Conservation (phyloP, 345 rosid species). For the Eutrema heterophyllum region DNA sequence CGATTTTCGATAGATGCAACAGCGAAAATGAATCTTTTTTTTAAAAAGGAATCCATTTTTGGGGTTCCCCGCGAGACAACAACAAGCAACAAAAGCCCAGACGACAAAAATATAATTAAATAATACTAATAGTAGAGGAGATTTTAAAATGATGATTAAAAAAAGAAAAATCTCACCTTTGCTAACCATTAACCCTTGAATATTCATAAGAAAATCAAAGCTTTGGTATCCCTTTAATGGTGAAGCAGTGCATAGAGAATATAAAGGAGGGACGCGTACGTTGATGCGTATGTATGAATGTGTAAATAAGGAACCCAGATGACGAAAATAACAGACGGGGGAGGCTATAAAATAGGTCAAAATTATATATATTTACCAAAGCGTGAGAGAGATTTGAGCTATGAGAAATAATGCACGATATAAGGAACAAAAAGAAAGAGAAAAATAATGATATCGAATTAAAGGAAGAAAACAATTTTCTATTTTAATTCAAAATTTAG, state of each 20-base stretch:
- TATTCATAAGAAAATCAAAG: slow-evolving; percentile 41
- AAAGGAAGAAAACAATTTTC: slow-evolving; percentile 19
- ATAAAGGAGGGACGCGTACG: slow-evolving; percentile 18
- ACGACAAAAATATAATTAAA: not conserved
- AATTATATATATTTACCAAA: slow-evolving; percentile 33
- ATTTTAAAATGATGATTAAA: not conserved
- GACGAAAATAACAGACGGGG: slow-evolving; percentile 26
- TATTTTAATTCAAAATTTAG: slow-evolving; percentile 23
- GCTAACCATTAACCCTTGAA: slow-evolving; percentile 37
- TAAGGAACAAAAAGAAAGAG: slow-evolving; percentile 13
- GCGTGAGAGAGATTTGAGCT: slow-evolving; percentile 34
- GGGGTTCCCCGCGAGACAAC: slow-evolving; percentile 13
- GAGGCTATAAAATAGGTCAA: slow-evolving; percentile 28
- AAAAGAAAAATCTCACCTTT: slow-evolving; percentile 35
- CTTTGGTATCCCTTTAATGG: slow-evolving; percentile 35
- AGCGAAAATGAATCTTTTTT: not conserved
- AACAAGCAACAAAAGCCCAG: not conserved
- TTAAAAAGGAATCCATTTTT: not conserved
- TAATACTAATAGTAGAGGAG: not conserved
- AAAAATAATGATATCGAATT: not conserved
- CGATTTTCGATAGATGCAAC: not conserved
- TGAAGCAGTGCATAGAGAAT: slow-evolving; percentile 22
- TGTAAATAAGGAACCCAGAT: slow-evolving; percentile 38
- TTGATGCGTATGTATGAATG: slow-evolving; percentile 25
- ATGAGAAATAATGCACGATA: slow-evolving; percentile 33